These are phyloP conservation scores for Pterocarpus santalinus DNA, from an alignment of 306 rosid species.

Conservation along the genomic window DNA sequence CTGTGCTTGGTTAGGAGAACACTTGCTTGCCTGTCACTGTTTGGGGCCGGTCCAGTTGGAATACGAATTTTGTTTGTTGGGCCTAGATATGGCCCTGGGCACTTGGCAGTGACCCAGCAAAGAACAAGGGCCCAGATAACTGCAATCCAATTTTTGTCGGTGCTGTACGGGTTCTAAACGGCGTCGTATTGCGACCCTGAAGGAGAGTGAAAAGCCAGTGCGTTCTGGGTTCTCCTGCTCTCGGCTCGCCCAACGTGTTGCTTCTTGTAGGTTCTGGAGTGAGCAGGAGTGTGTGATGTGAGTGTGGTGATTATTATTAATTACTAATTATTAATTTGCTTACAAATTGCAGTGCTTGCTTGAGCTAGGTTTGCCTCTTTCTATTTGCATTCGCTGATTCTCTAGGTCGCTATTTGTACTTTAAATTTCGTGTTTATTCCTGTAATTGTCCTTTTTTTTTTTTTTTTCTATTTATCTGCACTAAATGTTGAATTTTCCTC, in stretches of 20 bases:
- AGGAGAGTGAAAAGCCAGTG: background rate
- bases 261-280: background rate
- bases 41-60: background rate
- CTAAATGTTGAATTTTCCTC: no score
- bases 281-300: background rate
- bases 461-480: no score
- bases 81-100: background rate
- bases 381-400: background rate
- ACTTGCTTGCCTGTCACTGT: background rate
- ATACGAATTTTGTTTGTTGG: background rate
- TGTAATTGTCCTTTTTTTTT: background rate
- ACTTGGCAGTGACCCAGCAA: background rate
- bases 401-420: background rate
- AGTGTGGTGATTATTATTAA: background rate
- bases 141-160: background rate
- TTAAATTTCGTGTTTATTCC: no score
- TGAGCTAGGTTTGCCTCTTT: background rate
- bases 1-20: background rate
- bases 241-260: no score
- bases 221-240: background rate
- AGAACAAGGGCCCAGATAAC: constrained; percentile 1
- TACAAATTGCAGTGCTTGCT: background rate
- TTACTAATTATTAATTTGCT: background rate
- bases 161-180: background rate
- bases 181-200: background rate